Percentiles rank a stretch among this genome's conserved stretches.
Evolutionary conservation across 2,329 filamentous ascomycete species (phyloP).

Genomic region (Epichloe bromicola): DNA sequence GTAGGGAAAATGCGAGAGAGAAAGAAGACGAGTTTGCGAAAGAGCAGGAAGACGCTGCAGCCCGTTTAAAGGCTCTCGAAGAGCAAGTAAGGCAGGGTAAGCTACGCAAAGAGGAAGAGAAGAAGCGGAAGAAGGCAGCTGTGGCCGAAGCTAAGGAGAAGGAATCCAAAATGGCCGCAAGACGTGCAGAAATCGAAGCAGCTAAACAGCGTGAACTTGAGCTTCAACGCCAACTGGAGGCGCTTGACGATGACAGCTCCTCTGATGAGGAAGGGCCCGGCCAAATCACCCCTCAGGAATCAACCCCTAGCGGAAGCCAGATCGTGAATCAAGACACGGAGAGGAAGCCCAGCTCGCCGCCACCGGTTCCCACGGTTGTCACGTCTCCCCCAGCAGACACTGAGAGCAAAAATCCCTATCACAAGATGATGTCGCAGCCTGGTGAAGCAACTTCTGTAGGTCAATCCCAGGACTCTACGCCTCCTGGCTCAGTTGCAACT

Average conservation of each 20-base stretch:
- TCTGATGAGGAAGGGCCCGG: conserved; percentile 67
- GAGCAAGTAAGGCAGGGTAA: conserved; percentile 91
- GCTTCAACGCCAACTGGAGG: conserved; percentile 74
- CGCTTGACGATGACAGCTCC: conserved; percentile 57
- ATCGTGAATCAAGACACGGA: conserved; percentile 42
- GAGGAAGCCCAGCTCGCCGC: conserved; percentile 36
- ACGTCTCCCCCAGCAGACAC: conserved; percentile 46
- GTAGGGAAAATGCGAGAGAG: conserved; percentile 56
- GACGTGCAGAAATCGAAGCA: conserved; percentile 83
- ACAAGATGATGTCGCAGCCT: conserved; percentile 71
- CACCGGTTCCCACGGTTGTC: conserved; percentile 38
- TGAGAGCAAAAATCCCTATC: conserved; percentile 91
- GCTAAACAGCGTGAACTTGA: conserved; percentile 83
- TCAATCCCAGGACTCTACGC: conserved; percentile 21
- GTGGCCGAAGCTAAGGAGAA: conserved; percentile 78
- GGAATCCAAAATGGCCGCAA: conserved; percentile 69
- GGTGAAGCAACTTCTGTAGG: conserved; percentile 37
- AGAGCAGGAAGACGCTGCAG: conserved; percentile 69
- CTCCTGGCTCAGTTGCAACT: conserved; percentile 8
- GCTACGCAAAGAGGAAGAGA: conserved; percentile 92
- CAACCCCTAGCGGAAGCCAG: conserved; percentile 39
- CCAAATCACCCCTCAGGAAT: conserved; percentile 50
- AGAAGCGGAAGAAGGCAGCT: conserved; percentile 80
- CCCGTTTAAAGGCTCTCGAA: conserved; percentile 77
- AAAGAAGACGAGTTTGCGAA: conserved; percentile 71